These are phyloP conservation scores for Prunus davidiana DNA, from an alignment of 306 rosid genomes.

Conservation along the genomic window DNA sequence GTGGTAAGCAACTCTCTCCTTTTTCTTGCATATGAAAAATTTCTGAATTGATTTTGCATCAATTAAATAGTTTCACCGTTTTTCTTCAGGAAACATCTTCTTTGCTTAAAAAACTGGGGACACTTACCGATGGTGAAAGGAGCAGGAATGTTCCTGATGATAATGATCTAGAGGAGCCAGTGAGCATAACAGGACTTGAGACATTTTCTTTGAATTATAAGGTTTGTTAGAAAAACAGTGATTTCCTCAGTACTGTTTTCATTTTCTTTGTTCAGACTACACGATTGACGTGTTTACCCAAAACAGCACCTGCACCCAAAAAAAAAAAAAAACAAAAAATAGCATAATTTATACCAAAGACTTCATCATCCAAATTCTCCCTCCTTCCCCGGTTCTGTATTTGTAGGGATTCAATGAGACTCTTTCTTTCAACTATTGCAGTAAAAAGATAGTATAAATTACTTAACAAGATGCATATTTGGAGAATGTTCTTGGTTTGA, in stretches of 20 bases:
- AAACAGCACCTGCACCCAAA: neutral
- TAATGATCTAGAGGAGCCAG: conserved; percentile 63
- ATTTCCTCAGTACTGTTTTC: neutral
- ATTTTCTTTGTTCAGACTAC: neutral
- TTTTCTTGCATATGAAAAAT: conserved; percentile 13
- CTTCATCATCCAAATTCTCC: neutral
- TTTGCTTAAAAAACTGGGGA: conserved; percentile 70
- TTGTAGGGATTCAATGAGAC: neutral
- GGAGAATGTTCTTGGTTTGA: neutral
- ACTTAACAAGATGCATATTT: neutral
- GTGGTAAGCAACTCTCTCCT: conserved; percentile 62
- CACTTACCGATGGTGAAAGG: conserved; percentile 51
- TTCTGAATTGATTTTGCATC: conserved; percentile 7
- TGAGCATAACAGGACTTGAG: conserved; percentile 79
- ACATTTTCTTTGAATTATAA: conserved; percentile 88
- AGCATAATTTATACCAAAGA: neutral
- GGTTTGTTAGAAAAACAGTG: conserved; percentile 35
- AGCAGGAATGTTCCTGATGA: conserved; percentile 39
- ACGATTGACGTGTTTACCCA: neutral
- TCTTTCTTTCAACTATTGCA: neutral
- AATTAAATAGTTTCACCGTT: conserved; percentile 13
- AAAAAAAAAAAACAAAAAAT: neutral
- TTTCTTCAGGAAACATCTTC: conserved; percentile 76
- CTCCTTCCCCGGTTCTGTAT: neutral
- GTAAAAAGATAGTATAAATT: conserved; percentile 1